Conservation (phyloP, 345 rosid species). For the Dipteronia dyeriana region DNA sequence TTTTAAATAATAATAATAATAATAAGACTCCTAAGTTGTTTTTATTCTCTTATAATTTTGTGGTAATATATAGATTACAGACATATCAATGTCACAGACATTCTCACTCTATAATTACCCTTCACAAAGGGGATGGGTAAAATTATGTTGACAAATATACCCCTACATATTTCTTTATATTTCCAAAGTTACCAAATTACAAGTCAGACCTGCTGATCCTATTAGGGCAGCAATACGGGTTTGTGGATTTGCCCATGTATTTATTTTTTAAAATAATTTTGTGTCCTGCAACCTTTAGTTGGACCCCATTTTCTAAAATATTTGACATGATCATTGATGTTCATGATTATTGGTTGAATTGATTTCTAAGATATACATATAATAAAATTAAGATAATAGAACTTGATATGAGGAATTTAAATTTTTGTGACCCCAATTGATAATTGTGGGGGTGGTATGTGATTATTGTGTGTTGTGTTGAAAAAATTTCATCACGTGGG, state of each 20-base stretch:
- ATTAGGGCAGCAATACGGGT: conserved; percentile 15
- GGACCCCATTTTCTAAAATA: conserved; percentile 15
- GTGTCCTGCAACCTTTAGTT: not conserved
- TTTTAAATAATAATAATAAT: not conserved
- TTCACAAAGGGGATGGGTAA: not conserved
- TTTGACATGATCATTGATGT: not conserved
- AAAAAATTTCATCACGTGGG: too few relatives aligned
- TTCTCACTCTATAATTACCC: not conserved
- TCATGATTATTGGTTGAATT: conserved; percentile 22
- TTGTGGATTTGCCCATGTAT: conserved; percentile 19
- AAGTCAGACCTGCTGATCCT: conserved; percentile 21
- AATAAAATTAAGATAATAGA: not conserved
- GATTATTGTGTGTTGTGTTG: conserved; percentile 23
- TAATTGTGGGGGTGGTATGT: conserved; percentile 7
- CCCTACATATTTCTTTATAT: not conserved
- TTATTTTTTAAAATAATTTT: conserved; percentile 15
- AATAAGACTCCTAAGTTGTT: not conserved
- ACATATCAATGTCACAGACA: not conserved
- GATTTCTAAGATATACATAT: conserved; percentile 1
- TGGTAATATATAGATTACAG: not conserved
- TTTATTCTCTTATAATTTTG: conserved; percentile 1
- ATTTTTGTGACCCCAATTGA: not conserved
- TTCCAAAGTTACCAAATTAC: conserved; percentile 25
- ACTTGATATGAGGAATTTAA: not conserved
- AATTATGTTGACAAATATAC: not conserved